phyloP scores from a whole-genome alignment of 176 grass and related monocot genomes.

The Rhynchospora pubera region DNA sequence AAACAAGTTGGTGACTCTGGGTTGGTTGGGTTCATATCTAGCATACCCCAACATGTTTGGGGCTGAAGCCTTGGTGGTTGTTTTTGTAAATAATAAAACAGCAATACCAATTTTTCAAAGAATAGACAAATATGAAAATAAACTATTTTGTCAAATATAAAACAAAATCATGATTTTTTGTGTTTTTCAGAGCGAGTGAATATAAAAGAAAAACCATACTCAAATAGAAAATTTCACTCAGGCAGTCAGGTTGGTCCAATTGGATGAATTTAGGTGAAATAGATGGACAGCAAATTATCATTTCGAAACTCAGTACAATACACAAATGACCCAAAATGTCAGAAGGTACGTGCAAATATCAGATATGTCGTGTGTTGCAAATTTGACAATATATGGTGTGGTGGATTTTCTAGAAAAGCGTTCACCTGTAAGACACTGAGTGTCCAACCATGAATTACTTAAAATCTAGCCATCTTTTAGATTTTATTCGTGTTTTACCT shows the following conservation, averaged over 20 bases:
- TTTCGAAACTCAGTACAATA: not conserved
- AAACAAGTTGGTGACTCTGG: no score
- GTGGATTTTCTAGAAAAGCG: not conserved
- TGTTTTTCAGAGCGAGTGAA: not conserved
- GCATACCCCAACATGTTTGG: no score
- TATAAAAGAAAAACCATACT: not conserved
- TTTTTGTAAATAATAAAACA: not conserved
- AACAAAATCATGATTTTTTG: not conserved
- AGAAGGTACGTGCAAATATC: not conserved
- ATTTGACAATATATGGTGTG: not conserved
- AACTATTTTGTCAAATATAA: not conserved
- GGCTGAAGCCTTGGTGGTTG: no score
- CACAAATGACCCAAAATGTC: not conserved
- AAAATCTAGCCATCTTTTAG: not conserved
- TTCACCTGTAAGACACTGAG: not conserved
- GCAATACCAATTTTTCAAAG: not conserved
- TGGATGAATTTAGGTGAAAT: not conserved
- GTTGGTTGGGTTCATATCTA: no score
- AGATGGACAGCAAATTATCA: not conserved
- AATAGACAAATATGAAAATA: not conserved
- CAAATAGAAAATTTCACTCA: not conserved
- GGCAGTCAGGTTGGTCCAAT: not conserved
- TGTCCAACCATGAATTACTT: not conserved
- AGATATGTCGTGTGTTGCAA: not conserved
- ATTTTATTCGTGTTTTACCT: not conserved